Conservation (phyloP, 352 stramenopile species). For the Globisporangium uncinulatum region DNA sequence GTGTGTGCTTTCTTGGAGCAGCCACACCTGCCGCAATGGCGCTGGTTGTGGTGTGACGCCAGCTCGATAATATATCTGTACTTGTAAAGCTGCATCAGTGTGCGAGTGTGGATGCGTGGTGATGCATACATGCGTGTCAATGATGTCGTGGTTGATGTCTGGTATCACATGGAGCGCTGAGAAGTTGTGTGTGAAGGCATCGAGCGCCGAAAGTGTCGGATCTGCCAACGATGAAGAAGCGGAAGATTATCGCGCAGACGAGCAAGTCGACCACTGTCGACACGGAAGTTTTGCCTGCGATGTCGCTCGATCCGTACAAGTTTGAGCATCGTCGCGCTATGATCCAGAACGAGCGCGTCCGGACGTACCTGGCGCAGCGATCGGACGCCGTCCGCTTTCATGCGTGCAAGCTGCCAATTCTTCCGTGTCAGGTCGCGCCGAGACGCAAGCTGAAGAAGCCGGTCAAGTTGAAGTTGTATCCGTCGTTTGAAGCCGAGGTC, state of each 20-base stretch:
- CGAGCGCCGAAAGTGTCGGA: not conserved
- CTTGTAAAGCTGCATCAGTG: conserved; percentile 7
- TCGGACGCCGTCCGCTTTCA: conserved; percentile 48
- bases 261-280: conserved; percentile 2
- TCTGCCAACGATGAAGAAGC: conserved; percentile 5
- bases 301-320: conserved; percentile 49
- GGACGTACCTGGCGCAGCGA: conserved; percentile 37
- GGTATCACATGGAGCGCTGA: not conserved
- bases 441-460: conserved; percentile 57
- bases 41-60: not conserved
- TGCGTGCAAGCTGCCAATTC: conserved; percentile 33
- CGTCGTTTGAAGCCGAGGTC: conserved; percentile 30
- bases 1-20: conserved; percentile 1
- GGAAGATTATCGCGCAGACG: conserved; percentile 2
- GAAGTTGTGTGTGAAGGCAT: conserved; percentile 7
- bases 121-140: not conserved
- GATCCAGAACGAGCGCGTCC: conserved; percentile 33
- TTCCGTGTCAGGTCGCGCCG: conserved; percentile 36
- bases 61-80: conserved; percentile 19
- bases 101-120: not conserved
- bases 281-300: not conserved
- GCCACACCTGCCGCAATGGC: conserved; percentile 1
- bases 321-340: conserved; percentile 37
- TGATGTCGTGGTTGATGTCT: not conserved
- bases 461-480: conserved; percentile 28